A percentile compares a stretch with the other conserved stretches of the same genome.
phyloP scores from a whole-genome alignment of 371 early-diverging fungal species.

The Phascolomyces articulosus region DNA sequence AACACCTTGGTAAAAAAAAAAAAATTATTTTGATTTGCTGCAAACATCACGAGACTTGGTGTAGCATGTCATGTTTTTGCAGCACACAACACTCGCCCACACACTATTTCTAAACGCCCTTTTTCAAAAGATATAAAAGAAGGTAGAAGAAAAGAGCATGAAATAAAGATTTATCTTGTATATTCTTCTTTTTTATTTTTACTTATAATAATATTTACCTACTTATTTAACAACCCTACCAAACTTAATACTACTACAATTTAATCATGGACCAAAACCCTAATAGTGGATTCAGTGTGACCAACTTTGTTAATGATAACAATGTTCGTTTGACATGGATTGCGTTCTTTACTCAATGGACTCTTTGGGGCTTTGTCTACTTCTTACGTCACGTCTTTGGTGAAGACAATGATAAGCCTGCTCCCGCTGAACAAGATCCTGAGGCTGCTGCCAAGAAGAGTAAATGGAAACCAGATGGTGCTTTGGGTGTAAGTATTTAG shows the following conservation, averaged over 20 bases:
- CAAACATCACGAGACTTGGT: not conserved
- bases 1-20: no score
- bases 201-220: not conserved
- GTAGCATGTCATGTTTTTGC: not conserved
- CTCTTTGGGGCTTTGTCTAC: conserved; percentile 38
- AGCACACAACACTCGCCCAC: not conserved
- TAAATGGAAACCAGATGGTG: conserved; percentile 13
- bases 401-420: conserved; percentile 16
- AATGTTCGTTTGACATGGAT: conserved; percentile 38
- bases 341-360: conserved; percentile 39
- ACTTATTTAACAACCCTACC: no score
- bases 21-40: not conserved
- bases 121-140: not conserved
- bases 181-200: not conserved
- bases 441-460: conserved; percentile 14
- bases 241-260: not conserved
- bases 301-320: conserved; percentile 24
- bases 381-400: conserved; percentile 26
- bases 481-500: conserved; percentile 11
- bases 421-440: conserved; percentile 19
- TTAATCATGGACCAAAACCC: conserved; percentile 11
- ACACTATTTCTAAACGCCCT: not conserved
- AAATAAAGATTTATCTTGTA: not conserved
- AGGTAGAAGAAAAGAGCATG: no score
- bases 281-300: conserved; percentile 5